Conservation (phyloP, 768 basidiomycete species). For the Rhizopogon roseolus region DNA sequence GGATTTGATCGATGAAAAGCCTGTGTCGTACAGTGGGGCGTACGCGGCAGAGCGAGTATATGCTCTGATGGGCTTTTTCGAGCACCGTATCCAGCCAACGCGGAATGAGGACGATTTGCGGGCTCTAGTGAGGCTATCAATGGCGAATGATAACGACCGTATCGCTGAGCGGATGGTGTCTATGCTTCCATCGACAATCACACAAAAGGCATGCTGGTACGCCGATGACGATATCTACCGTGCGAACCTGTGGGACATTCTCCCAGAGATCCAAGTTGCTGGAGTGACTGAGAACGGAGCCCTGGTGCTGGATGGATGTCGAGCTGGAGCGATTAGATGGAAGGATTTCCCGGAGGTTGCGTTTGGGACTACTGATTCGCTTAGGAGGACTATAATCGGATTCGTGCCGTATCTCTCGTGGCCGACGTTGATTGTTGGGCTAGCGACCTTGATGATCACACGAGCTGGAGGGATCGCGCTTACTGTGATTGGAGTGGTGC, state of each 20-base stretch:
- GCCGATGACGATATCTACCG: constrained; percentile 12
- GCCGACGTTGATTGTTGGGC: constrained; percentile 4
- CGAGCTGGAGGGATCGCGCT: not conserved
- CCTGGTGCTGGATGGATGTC: constrained; percentile 15
- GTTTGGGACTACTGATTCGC: constrained; percentile 5
- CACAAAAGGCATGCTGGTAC: constrained; percentile 10
- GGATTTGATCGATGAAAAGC: not conserved
- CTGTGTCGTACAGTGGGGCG: not conserved
- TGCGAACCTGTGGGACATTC: constrained; percentile 14
- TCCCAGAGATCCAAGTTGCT: constrained; percentile 14
- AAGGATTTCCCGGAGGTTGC: constrained; percentile 14
- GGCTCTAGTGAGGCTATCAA: constrained; percentile 14
- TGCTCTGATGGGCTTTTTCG: constrained; percentile 18
- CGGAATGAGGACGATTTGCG: constrained; percentile 9
- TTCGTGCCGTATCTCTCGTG: constrained; percentile 8
- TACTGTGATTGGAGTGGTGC: not conserved
- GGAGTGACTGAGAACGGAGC: constrained; percentile 12
- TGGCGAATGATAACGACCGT: constrained; percentile 19
- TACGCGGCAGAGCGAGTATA: constrained; percentile 16
- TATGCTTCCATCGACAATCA: constrained; percentile 6
- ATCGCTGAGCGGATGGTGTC: constrained; percentile 19
- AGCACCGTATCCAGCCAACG: constrained; percentile 15
- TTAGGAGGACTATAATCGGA: constrained; percentile 4
- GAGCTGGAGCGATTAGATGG: constrained; percentile 14
- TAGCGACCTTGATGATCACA: not conserved